Evolutionary conservation across 23 red algal genomes (phyloP).

Genomic region (Agarophyton chilense): DNA sequence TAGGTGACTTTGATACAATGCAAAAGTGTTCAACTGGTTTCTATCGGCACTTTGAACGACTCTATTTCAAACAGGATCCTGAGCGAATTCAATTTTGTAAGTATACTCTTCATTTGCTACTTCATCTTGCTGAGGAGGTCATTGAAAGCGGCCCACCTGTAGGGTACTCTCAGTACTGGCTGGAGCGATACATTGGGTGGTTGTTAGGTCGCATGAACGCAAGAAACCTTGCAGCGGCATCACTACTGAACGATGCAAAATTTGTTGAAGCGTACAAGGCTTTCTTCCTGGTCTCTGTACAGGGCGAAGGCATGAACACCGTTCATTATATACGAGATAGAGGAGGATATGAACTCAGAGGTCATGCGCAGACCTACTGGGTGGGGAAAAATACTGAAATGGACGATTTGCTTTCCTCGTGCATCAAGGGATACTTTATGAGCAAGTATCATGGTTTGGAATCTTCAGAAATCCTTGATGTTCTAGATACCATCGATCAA

Average conservation of each 20-base stretch:
- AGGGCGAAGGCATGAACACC: neutral
- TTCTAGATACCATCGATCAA: neutral
- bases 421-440: no score
- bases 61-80: neutral
- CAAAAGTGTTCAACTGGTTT: neutral
- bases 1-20: neutral
- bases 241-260: neutral
- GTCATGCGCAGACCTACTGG: no score
- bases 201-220: no score
- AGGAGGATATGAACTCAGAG: neutral
- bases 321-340: neutral
- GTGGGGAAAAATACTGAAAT: no score
- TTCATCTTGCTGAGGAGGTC: neutral
- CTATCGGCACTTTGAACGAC: slow-evolving; percentile 11
- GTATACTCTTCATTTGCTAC: neutral
- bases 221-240: slow-evolving; percentile 1
- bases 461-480: neutral
- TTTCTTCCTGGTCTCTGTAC: no score
- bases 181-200: slow-evolving; percentile 1
- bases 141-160: neutral
- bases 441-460: neutral
- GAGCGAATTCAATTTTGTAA: neutral
- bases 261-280: slow-evolving; percentile 14
- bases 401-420: no score
- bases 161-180: slow-evolving; percentile 2